A percentile compares a stretch with the other conserved stretches of the same genome.
Conservation (phyloP, 805 yeast genomes). For the Vanderwaltozyma polyspora region DNA sequence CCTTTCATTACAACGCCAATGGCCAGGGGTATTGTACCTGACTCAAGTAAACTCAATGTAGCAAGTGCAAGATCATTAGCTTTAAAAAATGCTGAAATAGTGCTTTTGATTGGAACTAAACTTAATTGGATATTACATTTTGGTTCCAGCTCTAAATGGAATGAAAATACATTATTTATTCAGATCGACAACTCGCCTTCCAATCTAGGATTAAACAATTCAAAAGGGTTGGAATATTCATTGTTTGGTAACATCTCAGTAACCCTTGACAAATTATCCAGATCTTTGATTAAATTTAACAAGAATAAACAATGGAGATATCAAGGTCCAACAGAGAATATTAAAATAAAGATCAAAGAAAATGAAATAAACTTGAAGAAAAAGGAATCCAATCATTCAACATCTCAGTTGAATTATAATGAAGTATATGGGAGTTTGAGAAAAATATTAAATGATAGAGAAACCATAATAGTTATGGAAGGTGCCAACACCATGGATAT, state of each 20-base stretch:
- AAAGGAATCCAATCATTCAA: conserved; percentile 17
- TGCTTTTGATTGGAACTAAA: conserved; percentile 53
- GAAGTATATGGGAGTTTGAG: conserved; percentile 42
- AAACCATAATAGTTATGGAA: conserved; percentile 43
- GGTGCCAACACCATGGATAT: conserved; percentile 76
- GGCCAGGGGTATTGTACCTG: conserved; percentile 65
- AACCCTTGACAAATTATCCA: conserved; percentile 29
- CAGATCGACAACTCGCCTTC: conserved; percentile 47
- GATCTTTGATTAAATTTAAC: conserved; percentile 10
- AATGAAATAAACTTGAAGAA: conserved; percentile 17
- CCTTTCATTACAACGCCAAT: conserved; percentile 67
- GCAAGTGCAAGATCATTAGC: conserved; percentile 58
- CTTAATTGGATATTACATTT: conserved; percentile 65
- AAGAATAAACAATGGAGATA: conserved; percentile 3
- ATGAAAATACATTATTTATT: conserved; percentile 35
- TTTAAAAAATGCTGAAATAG: conserved; percentile 44
- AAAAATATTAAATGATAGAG: conserved; percentile 27
- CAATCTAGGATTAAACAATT: conserved; percentile 39
- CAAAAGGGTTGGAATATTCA: conserved; percentile 29
- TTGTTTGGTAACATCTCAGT: conserved; percentile 45
- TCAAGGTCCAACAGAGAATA: conserved; percentile 6
- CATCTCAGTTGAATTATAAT: conserved; percentile 34
- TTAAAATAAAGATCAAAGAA: conserved; percentile 8
- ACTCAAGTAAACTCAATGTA: conserved; percentile 35
- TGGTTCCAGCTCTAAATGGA: conserved; percentile 48